These are phyloP conservation scores for Aspergillus versicolor DNA, from an alignment of 2,329 filamentous ascomycete species.

Conservation along the genomic window DNA sequence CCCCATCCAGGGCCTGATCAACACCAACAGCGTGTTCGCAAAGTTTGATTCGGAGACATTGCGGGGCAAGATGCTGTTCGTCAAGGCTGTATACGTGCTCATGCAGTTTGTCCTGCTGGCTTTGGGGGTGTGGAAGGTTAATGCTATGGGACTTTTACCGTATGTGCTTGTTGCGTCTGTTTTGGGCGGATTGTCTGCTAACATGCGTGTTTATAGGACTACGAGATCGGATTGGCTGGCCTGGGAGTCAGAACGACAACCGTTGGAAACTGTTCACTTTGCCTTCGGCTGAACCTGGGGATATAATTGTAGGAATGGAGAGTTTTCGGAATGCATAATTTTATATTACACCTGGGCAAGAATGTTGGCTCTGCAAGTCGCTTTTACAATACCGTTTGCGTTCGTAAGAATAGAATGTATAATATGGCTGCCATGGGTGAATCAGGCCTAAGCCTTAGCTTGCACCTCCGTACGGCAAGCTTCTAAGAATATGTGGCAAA, in stretches of 20 bases:
- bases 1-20: constrained; percentile 79
- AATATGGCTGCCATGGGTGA: neutral
- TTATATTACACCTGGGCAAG: neutral
- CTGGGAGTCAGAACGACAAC: constrained; percentile 78
- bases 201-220: constrained; percentile 57
- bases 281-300: constrained; percentile 47
- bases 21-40: constrained; percentile 83
- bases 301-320: neutral
- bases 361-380: neutral
- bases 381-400: neutral
- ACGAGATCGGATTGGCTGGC: constrained; percentile 97
- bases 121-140: constrained; percentile 93
- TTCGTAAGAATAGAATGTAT: neutral
- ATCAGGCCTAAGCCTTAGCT: constrained; percentile 9
- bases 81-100: constrained; percentile 82
- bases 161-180: constrained; percentile 49
- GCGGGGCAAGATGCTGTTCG: constrained; percentile 68
- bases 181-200: neutral
- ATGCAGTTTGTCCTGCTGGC: constrained; percentile 83
- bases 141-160: constrained; percentile 92
- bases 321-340: neutral
- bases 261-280: constrained; percentile 65
- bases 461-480: constrained; percentile 46
- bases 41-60: constrained; percentile 84
- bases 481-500: constrained; percentile 54